Percentiles rank a stretch among this genome's conserved stretches.
phyloP scores from a whole-genome alignment of 257 asterid species.

The Solanum habrochaites region DNA sequence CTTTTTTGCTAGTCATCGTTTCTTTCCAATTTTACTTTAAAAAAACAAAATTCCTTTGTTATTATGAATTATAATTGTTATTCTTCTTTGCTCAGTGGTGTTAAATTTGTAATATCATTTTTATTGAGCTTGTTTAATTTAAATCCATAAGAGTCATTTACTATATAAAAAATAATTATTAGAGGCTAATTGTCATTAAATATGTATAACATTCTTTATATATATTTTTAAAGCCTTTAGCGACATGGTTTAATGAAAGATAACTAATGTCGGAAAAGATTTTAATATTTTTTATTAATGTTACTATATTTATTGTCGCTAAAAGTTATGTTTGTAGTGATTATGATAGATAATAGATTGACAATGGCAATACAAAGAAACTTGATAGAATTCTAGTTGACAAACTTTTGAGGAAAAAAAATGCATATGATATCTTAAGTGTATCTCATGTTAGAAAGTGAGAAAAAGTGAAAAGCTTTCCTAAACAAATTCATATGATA shows the following conservation, averaged over 20 bases:
- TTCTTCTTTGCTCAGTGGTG: background rate
- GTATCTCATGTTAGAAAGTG: background rate
- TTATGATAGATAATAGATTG: background rate
- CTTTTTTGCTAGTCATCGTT: background rate
- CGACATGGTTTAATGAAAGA: too few relatives aligned
- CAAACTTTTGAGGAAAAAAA: accelerated
- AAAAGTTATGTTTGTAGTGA: too few relatives aligned
- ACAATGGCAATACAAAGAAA: background rate
- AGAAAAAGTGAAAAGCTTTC: background rate
- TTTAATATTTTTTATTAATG: too few relatives aligned
- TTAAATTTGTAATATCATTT: too few relatives aligned
- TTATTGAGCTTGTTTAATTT: too few relatives aligned
- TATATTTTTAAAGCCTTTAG: too few relatives aligned
- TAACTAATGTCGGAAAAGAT: too few relatives aligned
- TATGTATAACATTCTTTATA: too few relatives aligned
- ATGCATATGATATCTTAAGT: background rate
- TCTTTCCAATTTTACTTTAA: background rate
- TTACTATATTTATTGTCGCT: too few relatives aligned
- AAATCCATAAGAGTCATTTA: too few relatives aligned
- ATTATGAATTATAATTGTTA: background rate
- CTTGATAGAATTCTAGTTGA: background rate
- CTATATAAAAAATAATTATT: too few relatives aligned
- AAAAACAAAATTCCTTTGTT: background rate
- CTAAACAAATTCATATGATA: background rate
- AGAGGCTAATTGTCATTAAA: too few relatives aligned